phyloP scores from a whole-genome alignment of 2,329 filamentous ascomycete genomes.

The Albifimbria verrucaria region DNA sequence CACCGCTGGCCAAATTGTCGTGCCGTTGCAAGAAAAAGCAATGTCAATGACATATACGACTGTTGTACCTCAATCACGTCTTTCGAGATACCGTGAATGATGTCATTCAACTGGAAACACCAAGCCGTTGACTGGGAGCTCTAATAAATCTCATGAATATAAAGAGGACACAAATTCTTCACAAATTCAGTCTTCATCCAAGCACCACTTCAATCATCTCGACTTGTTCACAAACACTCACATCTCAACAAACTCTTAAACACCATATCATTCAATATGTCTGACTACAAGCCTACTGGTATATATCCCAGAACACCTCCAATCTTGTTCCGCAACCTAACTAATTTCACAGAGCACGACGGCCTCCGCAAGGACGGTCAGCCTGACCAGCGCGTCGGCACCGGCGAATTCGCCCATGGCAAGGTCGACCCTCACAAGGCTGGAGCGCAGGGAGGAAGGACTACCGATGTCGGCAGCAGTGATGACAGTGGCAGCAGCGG shows the following conservation, averaged over 20 bases:
- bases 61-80: not conserved
- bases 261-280: not conserved
- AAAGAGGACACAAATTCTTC: not conserved
- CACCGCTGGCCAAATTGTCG: too few species aligned
- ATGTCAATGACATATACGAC: not conserved
- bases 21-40: too few species aligned
- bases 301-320: not conserved
- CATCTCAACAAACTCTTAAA: not conserved
- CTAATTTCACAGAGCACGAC: constrained; percentile 11
- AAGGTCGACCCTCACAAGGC: constrained; percentile 17
- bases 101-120: not conserved
- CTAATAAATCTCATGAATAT: not conserved
- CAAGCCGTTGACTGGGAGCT: not conserved
- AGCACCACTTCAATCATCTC: not conserved
- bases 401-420: constrained; percentile 17
- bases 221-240: not conserved
- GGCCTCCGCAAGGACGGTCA: constrained; percentile 18
- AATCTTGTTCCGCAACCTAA: not conserved
- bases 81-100: not conserved
- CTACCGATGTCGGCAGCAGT: constrained; percentile 3
- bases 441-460: constrained; percentile 14
- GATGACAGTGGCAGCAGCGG: not conserved
- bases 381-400: constrained; percentile 16
- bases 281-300: constrained; percentile 1
- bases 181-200: not conserved